These are phyloP conservation scores for Russula emetica DNA, from an alignment of 768 basidiomycete species.

Conservation along the genomic window DNA sequence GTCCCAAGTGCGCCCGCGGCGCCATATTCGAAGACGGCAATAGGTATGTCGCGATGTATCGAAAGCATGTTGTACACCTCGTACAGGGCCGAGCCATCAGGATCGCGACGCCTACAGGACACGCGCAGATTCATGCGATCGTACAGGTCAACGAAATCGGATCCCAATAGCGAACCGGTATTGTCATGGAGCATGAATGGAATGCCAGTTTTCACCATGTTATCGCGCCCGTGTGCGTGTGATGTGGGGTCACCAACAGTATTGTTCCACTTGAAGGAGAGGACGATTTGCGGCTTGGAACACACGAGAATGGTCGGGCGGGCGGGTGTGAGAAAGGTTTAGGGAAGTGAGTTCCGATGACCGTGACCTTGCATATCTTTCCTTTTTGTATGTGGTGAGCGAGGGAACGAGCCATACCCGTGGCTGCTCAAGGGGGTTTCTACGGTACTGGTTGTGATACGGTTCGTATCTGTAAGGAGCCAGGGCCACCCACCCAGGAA, in stretches of 20 bases:
- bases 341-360: not conserved
- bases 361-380: not conserved
- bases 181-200: slow-evolving; percentile 64
- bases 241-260: slow-evolving; percentile 11
- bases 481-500: not conserved
- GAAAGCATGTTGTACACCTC: slow-evolving; percentile 42
- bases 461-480: not conserved
- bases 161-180: slow-evolving; percentile 48
- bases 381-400: slow-evolving; percentile 18
- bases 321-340: not conserved
- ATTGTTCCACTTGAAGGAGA: not conserved
- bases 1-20: slow-evolving; percentile 17
- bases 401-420: slow-evolving; percentile 3
- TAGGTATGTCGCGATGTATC: slow-evolving; percentile 34
- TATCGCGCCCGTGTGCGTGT: slow-evolving; percentile 2
- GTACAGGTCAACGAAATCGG: slow-evolving; percentile 60
- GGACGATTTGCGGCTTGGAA: not conserved
- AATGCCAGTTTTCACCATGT: slow-evolving; percentile 48
- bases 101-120: slow-evolving; percentile 44
- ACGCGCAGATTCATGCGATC: slow-evolving; percentile 52
- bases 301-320: not conserved
- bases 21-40: slow-evolving; percentile 51
- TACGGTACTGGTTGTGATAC: not conserved
- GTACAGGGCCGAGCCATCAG: slow-evolving; percentile 42
- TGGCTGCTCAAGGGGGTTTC: not conserved